Evolutionary conservation across 2,329 filamentous ascomycete species (phyloP), one percentile per base, ranked within the genome.

Genomic region (Periconia macrospinosa): DNA sequence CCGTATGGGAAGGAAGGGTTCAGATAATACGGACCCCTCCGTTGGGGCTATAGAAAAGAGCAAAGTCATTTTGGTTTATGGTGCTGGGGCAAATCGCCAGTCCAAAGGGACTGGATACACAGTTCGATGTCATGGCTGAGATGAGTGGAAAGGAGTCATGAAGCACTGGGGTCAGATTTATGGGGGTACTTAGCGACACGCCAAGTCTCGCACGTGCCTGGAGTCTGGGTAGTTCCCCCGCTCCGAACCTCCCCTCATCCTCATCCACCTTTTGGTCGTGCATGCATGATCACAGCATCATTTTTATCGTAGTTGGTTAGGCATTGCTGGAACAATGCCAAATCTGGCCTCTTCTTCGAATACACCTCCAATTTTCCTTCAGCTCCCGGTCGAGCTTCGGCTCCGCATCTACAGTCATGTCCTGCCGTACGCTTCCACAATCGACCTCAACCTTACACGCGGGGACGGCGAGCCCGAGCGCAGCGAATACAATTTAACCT

Each of bases 41-140:
- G 61, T 77, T 82, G 80, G 81, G 81, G 80, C 78, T 81, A 81
- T 81, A 66, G 52, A 63, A 63, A 64, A 63, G 57, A 63, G 61
- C 62, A 44, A 60, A 58, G 59, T 60, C 58, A 70, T 66, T 62
- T 53, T 62, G 57, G 49, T 50, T 59, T 51, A 53, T 58, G 53
- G 63, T 53, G 48, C 52, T 61, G 53, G 53, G 52, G 52, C 54
- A 51, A 41, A 45, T 30, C 50, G 59, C 63, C 63, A 66, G 63
- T 64, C 69, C 60, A 49, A 44, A 54, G 15, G 58, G 65, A 66
- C 67, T 64, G 61, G 62, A 33, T 47, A 57, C 52, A 43, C 50
- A 52, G 48, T 52, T 55, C 50, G 47, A 35, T 57, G 61, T 70
- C 71, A 74, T 73, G 55, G 50, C 58, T 61, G 56, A 50, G 59